phyloP scores from a whole-genome alignment of 2,329 filamentous ascomycete genomes.

The Exserohilum rostratum region DNA sequence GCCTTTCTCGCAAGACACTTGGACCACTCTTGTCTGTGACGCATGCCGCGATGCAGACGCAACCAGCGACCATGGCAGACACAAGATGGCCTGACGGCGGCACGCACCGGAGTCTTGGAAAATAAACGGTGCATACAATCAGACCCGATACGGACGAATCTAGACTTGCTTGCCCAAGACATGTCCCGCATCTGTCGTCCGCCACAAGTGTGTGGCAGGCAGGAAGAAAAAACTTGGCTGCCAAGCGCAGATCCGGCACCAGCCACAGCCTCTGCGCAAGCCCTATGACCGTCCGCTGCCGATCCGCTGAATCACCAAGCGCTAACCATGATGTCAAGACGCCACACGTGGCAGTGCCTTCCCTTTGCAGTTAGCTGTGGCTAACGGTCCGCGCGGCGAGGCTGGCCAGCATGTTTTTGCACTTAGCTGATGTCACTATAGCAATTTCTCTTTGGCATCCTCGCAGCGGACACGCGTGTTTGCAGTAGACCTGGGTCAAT shows the following conservation, averaged over 20 bases:
- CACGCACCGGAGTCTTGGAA: neutral
- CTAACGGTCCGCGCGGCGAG: neutral
- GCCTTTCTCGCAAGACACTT: neutral
- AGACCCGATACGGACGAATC: neutral
- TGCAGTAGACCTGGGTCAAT: neutral
- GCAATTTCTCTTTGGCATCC: neutral
- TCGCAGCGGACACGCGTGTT: neutral
- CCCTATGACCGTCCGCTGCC: slow-evolving; percentile 2
- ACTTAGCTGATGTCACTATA: neutral
- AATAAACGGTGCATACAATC: neutral
- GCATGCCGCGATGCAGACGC: slow-evolving; percentile 1
- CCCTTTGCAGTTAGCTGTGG: slow-evolving; percentile 6
- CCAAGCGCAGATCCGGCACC: slow-evolving; percentile 5
- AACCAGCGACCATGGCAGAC: neutral
- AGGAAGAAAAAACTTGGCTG: slow-evolving; percentile 1
- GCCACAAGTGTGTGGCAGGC: neutral
- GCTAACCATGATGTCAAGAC: slow-evolving; percentile 10
- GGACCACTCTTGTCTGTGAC: slow-evolving; percentile 2
- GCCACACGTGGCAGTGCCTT: slow-evolving; percentile 4
- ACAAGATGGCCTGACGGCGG: neutral
- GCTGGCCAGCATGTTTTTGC: neutral
- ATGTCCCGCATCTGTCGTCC: neutral
- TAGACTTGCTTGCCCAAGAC: neutral
- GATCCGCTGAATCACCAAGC: neutral
- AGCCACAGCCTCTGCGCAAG: slow-evolving; percentile 18